Percentiles rank a stretch among this genome's conserved stretches.
phyloP scores from a whole-genome alignment of 2,329 filamentous ascomycete species.

The Exophiala spinifera region DNA sequence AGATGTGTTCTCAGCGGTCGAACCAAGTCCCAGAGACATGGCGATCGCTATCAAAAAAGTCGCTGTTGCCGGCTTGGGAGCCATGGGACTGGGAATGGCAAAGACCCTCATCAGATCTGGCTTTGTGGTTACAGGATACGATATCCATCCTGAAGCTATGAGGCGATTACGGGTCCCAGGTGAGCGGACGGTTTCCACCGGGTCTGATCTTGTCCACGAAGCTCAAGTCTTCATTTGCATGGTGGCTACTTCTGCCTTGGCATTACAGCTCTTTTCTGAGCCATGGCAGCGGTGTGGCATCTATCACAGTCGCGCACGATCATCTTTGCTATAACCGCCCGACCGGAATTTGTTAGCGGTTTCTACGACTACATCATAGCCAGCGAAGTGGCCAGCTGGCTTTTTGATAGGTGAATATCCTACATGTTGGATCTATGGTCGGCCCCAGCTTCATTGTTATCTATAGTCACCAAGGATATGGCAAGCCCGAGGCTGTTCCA shows the following conservation, averaged over 20 bases:
- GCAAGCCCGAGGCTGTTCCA: not conserved
- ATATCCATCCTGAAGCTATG: not conserved
- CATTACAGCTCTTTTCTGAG: not conserved
- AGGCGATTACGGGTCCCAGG: not conserved
- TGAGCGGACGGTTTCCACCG: not conserved
- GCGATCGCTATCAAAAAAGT: no score
- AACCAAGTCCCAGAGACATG: no score
- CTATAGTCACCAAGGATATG: not conserved
- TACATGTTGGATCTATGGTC: not conserved
- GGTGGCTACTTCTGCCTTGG: not conserved
- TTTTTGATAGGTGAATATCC: not conserved
- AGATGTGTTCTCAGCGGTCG: no score
- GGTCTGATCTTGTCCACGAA: no score
- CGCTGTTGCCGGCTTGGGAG: not conserved
- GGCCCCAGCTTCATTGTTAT: not conserved
- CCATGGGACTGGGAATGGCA: constrained; percentile 4
- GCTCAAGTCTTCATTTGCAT: not conserved
- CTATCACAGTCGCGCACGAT: not conserved
- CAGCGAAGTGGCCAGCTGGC: not conserved
- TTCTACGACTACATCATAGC: not conserved
- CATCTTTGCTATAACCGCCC: not conserved
- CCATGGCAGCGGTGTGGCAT: not conserved
- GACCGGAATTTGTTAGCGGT: not conserved
- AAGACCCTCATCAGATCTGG: not conserved
- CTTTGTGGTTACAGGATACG: not conserved